Percentiles rank a stretch among this genome's conserved stretches.
phyloP scores from a whole-genome alignment of 331 rosid species.

The Rosa hybrid region DNA sequence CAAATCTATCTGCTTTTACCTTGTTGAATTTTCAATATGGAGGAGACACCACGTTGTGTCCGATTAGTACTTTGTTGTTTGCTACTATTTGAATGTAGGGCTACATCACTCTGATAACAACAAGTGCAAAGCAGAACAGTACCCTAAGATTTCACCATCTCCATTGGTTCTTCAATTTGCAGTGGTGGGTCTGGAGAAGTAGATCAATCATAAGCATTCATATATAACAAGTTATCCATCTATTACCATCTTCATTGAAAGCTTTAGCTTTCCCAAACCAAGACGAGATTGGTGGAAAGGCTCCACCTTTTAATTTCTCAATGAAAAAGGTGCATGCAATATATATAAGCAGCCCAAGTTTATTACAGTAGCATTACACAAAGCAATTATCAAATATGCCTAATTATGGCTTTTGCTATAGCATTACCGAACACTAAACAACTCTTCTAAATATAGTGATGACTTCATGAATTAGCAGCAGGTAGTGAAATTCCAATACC shows the following conservation, averaged over 20 bases:
- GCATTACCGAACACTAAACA: neutral
- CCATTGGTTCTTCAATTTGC: neutral
- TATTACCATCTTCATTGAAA: neutral
- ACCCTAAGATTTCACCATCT: neutral
- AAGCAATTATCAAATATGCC: neutral
- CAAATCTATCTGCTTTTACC: neutral
- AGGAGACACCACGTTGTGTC: neutral
- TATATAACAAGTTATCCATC: neutral
- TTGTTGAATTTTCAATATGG: neutral
- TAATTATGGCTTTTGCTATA: conserved; percentile 1
- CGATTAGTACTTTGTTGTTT: neutral
- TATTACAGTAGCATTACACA: conserved; percentile 10
- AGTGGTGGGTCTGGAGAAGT: conserved; percentile 1
- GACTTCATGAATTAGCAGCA: conserved; percentile 5
- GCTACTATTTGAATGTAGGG: neutral
- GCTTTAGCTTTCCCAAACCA: neutral
- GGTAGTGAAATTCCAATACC: conserved; percentile 10
- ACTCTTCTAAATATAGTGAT: conserved; percentile 10
- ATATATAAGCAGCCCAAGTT: neutral
- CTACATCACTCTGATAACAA: neutral
- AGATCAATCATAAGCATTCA: neutral
- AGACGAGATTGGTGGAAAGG: neutral
- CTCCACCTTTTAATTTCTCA: conserved; percentile 2
- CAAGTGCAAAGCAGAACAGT: neutral
- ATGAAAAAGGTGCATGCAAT: neutral